Evolutionary conservation across 768 basidiomycete species (phyloP).

Genomic region (Leccinum uliginosum): DNA sequence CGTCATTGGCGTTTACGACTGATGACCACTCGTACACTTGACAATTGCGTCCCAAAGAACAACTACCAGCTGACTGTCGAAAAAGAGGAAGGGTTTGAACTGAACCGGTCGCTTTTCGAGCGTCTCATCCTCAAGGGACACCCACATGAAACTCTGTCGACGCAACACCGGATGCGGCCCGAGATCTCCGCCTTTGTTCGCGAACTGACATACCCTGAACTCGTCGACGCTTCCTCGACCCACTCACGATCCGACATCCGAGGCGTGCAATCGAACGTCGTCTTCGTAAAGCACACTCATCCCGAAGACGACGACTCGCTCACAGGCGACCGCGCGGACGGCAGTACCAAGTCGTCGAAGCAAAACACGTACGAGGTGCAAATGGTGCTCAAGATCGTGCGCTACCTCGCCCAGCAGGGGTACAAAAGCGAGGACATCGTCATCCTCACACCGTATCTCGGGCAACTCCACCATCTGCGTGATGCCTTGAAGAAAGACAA

Average conservation of each 20-base stretch:
- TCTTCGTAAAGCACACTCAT: constrained; percentile 56
- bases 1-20: neutral
- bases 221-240: constrained; percentile 51
- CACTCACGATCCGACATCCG: constrained; percentile 43
- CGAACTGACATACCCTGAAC: constrained; percentile 60
- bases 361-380: constrained; percentile 54
- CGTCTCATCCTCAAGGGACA: constrained; percentile 57
- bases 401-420: constrained; percentile 64
- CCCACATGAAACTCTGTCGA: constrained; percentile 51
- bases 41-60: constrained; percentile 70
- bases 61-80: constrained; percentile 61
- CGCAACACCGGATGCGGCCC: constrained; percentile 72
- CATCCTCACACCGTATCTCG: constrained; percentile 66
- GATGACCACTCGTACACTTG: constrained; percentile 26
- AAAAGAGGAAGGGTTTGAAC: constrained; percentile 63
- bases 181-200: constrained; percentile 64
- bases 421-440: constrained; percentile 60
- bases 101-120: constrained; percentile 57
- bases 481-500: constrained; percentile 38
- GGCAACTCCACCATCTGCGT: constrained; percentile 51
- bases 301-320: constrained; percentile 47
- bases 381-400: constrained; percentile 63
- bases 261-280: constrained; percentile 52
- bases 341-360: constrained; percentile 48
- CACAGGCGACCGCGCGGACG: constrained; percentile 43